Evolutionary conservation across 2,329 filamentous ascomycete genomes (phyloP).

Genomic region (Paramyrothecium sp.): DNA sequence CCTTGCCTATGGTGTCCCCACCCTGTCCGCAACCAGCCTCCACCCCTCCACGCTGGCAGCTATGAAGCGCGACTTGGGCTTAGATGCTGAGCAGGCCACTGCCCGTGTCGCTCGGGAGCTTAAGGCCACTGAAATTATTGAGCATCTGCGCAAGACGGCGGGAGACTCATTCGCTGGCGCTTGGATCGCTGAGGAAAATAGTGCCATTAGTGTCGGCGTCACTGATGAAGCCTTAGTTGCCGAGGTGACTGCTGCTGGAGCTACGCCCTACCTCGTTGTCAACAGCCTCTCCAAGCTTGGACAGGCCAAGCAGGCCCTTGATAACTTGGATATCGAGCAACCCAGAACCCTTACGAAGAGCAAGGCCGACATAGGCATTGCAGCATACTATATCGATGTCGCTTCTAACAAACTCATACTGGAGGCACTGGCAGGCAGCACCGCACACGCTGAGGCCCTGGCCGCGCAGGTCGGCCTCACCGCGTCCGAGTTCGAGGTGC

Average conservation of each 20-base stretch:
- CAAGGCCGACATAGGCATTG: slow-evolving; percentile 5
- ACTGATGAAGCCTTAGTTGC: slow-evolving; percentile 1
- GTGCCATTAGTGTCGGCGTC: slow-evolving; percentile 4
- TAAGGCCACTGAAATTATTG: slow-evolving; percentile 1
- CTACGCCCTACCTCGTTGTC: slow-evolving; percentile 3
- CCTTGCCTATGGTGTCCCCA: slow-evolving; percentile 6
- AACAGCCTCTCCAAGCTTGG: slow-evolving; percentile 8
- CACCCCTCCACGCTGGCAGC: slow-evolving; percentile 5
- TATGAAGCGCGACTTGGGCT: slow-evolving; percentile 9
- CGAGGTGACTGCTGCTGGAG: slow-evolving; percentile 4
- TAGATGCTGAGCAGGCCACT: slow-evolving; percentile 5
- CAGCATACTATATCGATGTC: slow-evolving; percentile 9
- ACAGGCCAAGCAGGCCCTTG: slow-evolving; percentile 4
- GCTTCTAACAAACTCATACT: slow-evolving; percentile 9
- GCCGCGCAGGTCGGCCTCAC: slow-evolving; percentile 7
- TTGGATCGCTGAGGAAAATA: slow-evolving; percentile 4
- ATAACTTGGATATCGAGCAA: background rate
- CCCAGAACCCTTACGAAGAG: background rate
- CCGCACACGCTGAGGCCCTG: slow-evolving; percentile 4
- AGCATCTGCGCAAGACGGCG: slow-evolving; percentile 4
- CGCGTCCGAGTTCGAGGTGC: slow-evolving; percentile 9
- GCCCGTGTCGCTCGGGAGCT: slow-evolving; percentile 6
- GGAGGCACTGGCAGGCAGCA: slow-evolving; percentile 6
- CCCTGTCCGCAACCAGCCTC: slow-evolving; percentile 1
- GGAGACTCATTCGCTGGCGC: slow-evolving; percentile 7